Evolutionary conservation across 2,329 filamentous ascomycete genomes (phyloP).

Genomic region (Fusarium albosuccineum): DNA sequence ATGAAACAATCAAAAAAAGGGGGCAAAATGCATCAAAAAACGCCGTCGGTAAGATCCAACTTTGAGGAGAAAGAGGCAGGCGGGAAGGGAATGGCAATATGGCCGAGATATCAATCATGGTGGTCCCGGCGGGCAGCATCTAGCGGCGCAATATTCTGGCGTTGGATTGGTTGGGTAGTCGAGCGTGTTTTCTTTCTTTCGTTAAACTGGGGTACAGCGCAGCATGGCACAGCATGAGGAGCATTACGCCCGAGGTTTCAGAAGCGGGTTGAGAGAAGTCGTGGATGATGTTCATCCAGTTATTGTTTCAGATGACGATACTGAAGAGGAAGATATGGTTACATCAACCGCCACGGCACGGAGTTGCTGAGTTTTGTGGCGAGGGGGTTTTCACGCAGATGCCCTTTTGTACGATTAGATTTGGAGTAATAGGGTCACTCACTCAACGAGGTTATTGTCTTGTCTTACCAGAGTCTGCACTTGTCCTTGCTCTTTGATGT

Average conservation of each 20-base stretch:
- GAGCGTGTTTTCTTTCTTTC: conserved; percentile 18
- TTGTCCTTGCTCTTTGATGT: conserved; percentile 12
- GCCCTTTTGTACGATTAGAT: conserved; percentile 2
- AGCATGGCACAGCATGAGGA: conserved; percentile 15
- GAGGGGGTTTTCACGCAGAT: background rate
- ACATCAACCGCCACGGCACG: conserved; percentile 3
- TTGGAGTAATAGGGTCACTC: conserved; percentile 13
- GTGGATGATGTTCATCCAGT: background rate
- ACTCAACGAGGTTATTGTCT: conserved; percentile 8
- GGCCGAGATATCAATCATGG: conserved; percentile 7
- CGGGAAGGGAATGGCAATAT: background rate
- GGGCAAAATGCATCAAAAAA: conserved; percentile 15
- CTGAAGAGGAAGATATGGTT: conserved; percentile 3
- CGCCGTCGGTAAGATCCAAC: conserved; percentile 9
- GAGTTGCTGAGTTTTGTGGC: background rate
- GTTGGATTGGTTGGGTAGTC: conserved; percentile 28
- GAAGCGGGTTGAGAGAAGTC: too few relatives aligned
- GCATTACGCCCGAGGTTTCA: background rate
- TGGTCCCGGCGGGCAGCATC: conserved; percentile 14
- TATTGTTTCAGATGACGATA: background rate
- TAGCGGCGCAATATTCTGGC: conserved; percentile 29
- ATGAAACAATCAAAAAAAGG: background rate
- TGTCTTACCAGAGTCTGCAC: conserved; percentile 21
- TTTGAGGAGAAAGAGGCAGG: conserved; percentile 2
- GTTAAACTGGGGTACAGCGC: conserved; percentile 23